Base-by-base conservation (phyloP, 2,329 filamentous ascomycete genomes). In the Nemania diffusa region DNA sequence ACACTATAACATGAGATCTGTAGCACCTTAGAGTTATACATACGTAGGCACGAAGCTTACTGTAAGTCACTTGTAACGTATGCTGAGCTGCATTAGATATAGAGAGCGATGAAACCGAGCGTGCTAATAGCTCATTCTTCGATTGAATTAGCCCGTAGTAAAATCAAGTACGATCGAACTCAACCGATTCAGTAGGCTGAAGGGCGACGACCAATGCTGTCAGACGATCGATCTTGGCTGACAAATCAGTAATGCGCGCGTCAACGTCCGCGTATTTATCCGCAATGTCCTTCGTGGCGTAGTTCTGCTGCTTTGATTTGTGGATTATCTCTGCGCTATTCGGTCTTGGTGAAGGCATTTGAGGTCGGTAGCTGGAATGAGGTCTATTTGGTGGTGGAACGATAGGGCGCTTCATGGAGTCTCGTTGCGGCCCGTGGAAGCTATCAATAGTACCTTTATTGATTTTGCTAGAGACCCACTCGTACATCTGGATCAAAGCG, bases 401-500 rank as follows among this genome's bases (percentile, higher is more conserved):
- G 20, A 69, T 46, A 2, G 70, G 68, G 17, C 72, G 73, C 32
- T 75, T 75, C 17, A 71, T 69, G 1, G 73, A 69, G 13, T 60
- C 75, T 22, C 64, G 72, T 7, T 77, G 79, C 0, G 83, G 83
- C 2, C 83, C 87, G 73, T 82, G 83, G 78, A 84, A 86, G 29
- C 79, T 82, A 64, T 81, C 81, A 69, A 81, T 85, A 58, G 83
- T 82, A 57, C 84, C 82, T 13, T 77, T 73, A 13, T 72, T 72
- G 7, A 80, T 73, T 57, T 79, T 81, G 64, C 78, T 78, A 24
- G 79, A 78, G 52, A 87, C 69, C 73, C 81, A 81, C 79, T 93
- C 91, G 76, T 91, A 93, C n/a, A 84, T 74, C 77, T 87, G 85
- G 71, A 94, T 94, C 52, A 84, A 80, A n/a, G 80, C 87, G 29